Evolutionary conservation across 2,329 filamentous ascomycete species (phyloP), one percentile per base, ranked within the genome.

Genomic region (Pestalotiopsis sp.): DNA sequence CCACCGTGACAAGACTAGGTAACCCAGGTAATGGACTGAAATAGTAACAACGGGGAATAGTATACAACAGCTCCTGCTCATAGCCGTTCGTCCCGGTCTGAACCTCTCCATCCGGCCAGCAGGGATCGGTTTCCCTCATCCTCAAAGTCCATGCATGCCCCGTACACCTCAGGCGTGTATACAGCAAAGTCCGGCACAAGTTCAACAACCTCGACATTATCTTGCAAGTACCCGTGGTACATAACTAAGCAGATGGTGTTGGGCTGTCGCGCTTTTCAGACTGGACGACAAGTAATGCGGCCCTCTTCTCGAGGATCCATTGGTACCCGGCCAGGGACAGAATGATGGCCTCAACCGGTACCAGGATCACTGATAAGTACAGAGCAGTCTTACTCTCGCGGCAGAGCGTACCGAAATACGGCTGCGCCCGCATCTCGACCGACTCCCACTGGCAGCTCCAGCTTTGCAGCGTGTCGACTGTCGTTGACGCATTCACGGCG

Each of bases 371-470:
- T 27, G 84, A 82, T 59, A 91, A 79, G 72, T 86, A 86, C 36
- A 90, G 77, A 2, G 83, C 85, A 4, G 84, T 85, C 74, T 83
- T 82, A 78, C 83, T 88, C 78, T 90, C 84, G 69, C 78, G 82
- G 78, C 89, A 91, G 64, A 91, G 78, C 0, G 83, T 84, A 17
- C 82, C 83, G 74, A 89, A 91, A 74, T 87, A 81, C 38, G 89
- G 88, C 70, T 83, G 78, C 45, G 80, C 75, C 17, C 74, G 73
- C 86, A 90, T 89, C 69, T 79, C 77, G n/a, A 90, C 79, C 25
- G 80, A 74, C 9, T 80, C 78, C 89, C 89, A 91, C 71, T 87
- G 87, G 77, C 89, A 91, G 56, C 84, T 86, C 89, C 89, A 91
- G 77, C 86, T 89, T 74, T 90, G 82, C 12, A 91, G 78, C 6